These are phyloP conservation scores for Takashimella tepidaria DNA, from an alignment of 1,284 basidiomycete species.

Conservation along the genomic window DNA sequence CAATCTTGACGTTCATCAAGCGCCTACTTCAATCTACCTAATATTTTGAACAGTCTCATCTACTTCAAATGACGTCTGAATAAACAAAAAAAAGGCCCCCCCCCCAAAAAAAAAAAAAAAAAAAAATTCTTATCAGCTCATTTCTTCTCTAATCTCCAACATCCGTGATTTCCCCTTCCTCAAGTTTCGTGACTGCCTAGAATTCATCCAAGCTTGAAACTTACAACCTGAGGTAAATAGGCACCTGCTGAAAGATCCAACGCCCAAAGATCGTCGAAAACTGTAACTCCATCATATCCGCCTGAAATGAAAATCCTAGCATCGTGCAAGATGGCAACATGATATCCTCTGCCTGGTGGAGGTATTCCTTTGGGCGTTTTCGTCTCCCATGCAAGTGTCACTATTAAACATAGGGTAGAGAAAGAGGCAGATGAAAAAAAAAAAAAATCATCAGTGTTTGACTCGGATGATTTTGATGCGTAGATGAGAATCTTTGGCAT, in stretches of 20 bases:
- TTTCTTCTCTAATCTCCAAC: not conserved
- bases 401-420: slow-evolving; percentile 46
- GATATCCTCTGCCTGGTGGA: slow-evolving; percentile 70
- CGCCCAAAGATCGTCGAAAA: slow-evolving; percentile 77
- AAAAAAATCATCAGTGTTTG: not conserved
- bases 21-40: no score
- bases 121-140: not conserved
- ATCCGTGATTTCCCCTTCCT: not conserved
- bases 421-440: slow-evolving; percentile 41
- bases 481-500: not conserved
- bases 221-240: slow-evolving; percentile 79
- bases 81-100: no score
- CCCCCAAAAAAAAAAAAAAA: no score
- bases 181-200: not conserved
- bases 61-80: slow-evolving; percentile 42
- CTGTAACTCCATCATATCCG: slow-evolving; percentile 74
- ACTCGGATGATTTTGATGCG: not conserved
- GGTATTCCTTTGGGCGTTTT: slow-evolving; percentile 59
- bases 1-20: no score
- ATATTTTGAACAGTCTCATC: slow-evolving; percentile 31
- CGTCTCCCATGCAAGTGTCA: slow-evolving; percentile 61
- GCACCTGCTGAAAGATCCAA: slow-evolving; percentile 81
- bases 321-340: slow-evolving; percentile 69
- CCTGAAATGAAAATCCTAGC: slow-evolving; percentile 80
- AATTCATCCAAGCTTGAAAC: slow-evolving; percentile 11